Evolutionary conservation across 208 protist genomes (phyloP).

Genomic region (Herpetomonas samuelpessoai): DNA sequence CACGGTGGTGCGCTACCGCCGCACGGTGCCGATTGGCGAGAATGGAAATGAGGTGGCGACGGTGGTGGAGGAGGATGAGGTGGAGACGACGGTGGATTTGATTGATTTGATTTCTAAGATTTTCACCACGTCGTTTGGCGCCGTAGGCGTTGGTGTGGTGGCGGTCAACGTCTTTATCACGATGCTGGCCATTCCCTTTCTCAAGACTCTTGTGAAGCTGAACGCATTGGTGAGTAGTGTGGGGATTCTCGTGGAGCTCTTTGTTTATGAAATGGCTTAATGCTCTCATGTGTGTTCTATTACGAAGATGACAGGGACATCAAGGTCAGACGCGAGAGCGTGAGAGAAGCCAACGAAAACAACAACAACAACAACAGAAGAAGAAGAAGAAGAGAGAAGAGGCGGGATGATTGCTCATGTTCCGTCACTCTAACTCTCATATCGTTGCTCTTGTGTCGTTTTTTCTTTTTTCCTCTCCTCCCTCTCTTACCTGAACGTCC

Average conservation of each 20-base stretch:
- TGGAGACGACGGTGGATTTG: slow-evolving; percentile 40
- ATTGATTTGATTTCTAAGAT: slow-evolving; percentile 71
- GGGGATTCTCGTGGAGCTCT: slow-evolving; percentile 79
- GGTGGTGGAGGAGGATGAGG: slow-evolving; percentile 19
- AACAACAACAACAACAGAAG: slow-evolving; percentile 1
- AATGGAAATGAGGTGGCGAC: slow-evolving; percentile 1
- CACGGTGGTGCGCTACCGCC: slow-evolving; percentile 17
- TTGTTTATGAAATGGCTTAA: slow-evolving; percentile 76
- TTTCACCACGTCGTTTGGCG: slow-evolving; percentile 81
- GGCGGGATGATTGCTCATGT: too few species aligned
- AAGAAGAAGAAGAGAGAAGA: neutral
- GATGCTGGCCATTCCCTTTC: slow-evolving; percentile 68
- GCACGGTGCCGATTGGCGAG: slow-evolving; percentile 15
- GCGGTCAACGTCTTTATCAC: slow-evolving; percentile 73
- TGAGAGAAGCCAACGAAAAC: slow-evolving; percentile 1
- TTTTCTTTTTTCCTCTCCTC: too few species aligned
- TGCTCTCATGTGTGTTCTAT: neutral
- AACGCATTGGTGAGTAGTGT: slow-evolving; percentile 79
- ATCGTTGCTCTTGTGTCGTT: too few species aligned
- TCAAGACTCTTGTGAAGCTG: slow-evolving; percentile 76
- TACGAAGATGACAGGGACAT: too few species aligned
- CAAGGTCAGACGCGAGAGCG: too few species aligned
- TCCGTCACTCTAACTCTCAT: too few species aligned
- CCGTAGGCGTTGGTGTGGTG: slow-evolving; percentile 59
- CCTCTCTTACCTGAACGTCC: too few species aligned